Base-by-base conservation (phyloP, 2,329 filamentous ascomycete genomes). In the Scedosporium dehoogii region DNA sequence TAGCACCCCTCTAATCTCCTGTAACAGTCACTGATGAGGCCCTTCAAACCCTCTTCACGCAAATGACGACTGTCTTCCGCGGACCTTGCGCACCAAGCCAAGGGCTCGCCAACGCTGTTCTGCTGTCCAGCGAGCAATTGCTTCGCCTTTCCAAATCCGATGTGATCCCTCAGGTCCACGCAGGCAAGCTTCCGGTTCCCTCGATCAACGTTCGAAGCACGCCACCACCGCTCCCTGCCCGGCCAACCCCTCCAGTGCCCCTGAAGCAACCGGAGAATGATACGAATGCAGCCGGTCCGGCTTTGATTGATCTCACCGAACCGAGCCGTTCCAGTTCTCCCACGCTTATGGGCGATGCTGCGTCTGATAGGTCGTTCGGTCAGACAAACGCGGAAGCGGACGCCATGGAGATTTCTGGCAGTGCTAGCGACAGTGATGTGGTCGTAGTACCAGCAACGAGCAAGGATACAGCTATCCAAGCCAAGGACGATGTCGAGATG, bases 41-140 rank as follows among this genome's bases (percentile, higher is more conserved):
- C 71, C 79, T 97, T 48, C 81, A 82, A 27, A 77, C 75, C 3
- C 77, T 96, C 0, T 96, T 96, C 69, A 73, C 81, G 9, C 81
- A 85, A 63, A 85, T 96, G 70, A 86, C 88, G 64, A 81, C 79
- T 1, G 86, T 88, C 1, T 76, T 83, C 4, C 78, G 80, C 48
- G 75, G 80, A 10, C 86, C 82, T 16, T 85, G 92, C 33, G 84
- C 81, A 53, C 92, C 92, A 1, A 86, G 87, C 3, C 87, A 89
- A 67, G 85, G 91, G 66, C 81, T 97, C 41, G 92, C 92, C 27
- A 87, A 91, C 59, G 83, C 92, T 46, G 92, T 92, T 1, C 79
- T 96, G 23, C 84, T 90, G 1, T 79, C 79, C 3, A 80, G 64
- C 58, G 58, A 62, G 10, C 64, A 65, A 55, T 42, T 66, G 14